Evolutionary conservation across 495 filamentous ascomycete genomes (phyloP).

Genomic region (Podospora pseudocomata): DNA sequence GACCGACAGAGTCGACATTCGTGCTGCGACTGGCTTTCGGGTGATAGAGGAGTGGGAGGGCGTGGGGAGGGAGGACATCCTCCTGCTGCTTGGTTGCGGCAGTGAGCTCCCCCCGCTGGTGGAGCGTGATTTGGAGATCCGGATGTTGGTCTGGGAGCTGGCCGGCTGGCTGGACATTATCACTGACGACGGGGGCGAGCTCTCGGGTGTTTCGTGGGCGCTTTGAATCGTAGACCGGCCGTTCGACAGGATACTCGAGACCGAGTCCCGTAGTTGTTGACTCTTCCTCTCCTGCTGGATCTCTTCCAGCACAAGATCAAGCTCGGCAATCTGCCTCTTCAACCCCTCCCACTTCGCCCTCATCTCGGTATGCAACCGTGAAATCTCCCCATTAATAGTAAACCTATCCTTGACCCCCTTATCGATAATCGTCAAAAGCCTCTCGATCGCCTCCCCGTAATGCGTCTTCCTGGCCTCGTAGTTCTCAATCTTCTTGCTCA

Average conservation of each 20-base stretch:
- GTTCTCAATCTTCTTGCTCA: conserved; percentile 79
- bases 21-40: conserved; percentile 32
- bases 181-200: conserved; percentile 87
- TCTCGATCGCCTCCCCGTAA: conserved; percentile 90
- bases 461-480: conserved; percentile 95
- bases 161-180: conserved; percentile 59
- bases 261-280: conserved; percentile 84
- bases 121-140: conserved; percentile 42
- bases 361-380: conserved; percentile 79
- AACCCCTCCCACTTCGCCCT: conserved; percentile 71
- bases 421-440: conserved; percentile 84
- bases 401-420: conserved; percentile 86
- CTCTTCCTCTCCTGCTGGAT: conserved; percentile 58
- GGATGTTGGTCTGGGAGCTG: conserved; percentile 32
- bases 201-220: conserved; percentile 73
- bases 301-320: conserved; percentile 72
- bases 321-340: conserved; percentile 68
- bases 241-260: conserved; percentile 85
- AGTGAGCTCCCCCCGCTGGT: conserved; percentile 38
- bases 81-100: conserved; percentile 40
- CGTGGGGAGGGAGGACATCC: conserved; percentile 32
- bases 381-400: conserved; percentile 91
- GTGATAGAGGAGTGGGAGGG: conserved; percentile 15
- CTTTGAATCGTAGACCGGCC: conserved; percentile 75
- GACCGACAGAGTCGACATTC: conserved; percentile 38